Percentiles rank a stretch among this genome's conserved stretches.
phyloP scores from a whole-genome alignment of 2,329 filamentous ascomycete species.

The Trichoderma atrobrunneum region DNA sequence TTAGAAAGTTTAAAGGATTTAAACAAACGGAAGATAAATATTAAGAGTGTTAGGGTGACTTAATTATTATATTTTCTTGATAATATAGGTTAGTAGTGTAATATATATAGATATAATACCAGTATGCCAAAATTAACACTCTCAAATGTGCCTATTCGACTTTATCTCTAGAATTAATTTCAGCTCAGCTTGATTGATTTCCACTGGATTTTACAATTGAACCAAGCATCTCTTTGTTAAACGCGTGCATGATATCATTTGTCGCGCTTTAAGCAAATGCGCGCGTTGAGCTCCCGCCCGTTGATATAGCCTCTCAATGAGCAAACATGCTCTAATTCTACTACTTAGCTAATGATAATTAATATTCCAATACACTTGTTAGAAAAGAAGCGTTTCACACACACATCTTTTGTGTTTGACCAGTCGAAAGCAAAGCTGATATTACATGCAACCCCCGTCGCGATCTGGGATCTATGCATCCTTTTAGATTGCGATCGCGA shows the following conservation, averaged over 20 bases:
- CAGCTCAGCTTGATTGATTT: not conserved
- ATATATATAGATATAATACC: not conserved
- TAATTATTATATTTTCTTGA: not conserved
- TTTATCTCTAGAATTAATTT: not conserved
- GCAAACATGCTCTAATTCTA: not conserved
- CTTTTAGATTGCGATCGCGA: not conserved
- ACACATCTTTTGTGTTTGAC: not conserved
- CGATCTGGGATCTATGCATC: not conserved
- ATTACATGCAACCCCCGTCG: not conserved
- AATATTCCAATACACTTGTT: not conserved
- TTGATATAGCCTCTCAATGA: not conserved
- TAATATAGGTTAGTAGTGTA: not conserved
- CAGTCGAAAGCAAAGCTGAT: not conserved
- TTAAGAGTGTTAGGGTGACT: not conserved
- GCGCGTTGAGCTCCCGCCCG: not conserved
- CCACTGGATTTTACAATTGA: not conserved
- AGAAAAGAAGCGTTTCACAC: not conserved
- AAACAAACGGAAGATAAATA: not conserved
- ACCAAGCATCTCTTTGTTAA: not conserved
- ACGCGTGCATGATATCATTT: not conserved
- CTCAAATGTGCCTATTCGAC: not conserved
- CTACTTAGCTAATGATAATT: not conserved
- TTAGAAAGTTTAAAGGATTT: no score
- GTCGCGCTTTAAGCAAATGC: not conserved
- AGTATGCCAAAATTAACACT: not conserved